Evolutionary conservation across 768 basidiomycete genomes (phyloP).

Genomic region (Mycena sanguinolenta): DNA sequence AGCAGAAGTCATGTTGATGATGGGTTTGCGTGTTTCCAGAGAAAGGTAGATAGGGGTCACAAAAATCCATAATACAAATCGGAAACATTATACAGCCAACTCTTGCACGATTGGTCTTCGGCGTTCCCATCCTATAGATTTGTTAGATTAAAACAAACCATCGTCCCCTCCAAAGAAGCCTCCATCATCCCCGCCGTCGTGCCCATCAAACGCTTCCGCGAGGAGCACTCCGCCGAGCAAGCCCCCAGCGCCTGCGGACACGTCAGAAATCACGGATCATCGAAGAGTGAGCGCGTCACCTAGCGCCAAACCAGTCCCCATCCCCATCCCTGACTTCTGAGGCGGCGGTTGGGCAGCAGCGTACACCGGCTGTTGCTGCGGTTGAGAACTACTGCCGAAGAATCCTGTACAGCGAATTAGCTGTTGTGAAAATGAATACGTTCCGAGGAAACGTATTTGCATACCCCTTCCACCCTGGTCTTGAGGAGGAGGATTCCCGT

Average conservation of each 20-base stretch:
- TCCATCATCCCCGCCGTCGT: slow-evolving; percentile 19
- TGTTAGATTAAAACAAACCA: not conserved
- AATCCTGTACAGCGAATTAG: slow-evolving; percentile 18
- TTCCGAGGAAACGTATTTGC: too few species aligned
- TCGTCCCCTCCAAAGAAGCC: not conserved
- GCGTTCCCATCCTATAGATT: too few species aligned
- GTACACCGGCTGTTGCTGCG: slow-evolving; percentile 37
- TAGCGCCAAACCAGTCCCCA: slow-evolving; percentile 61
- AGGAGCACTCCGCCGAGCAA: slow-evolving; percentile 75
- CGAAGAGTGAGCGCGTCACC: slow-evolving; percentile 49
- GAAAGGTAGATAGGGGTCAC: too few species aligned
- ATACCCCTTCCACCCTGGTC: slow-evolving; percentile 30
- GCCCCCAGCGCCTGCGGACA: slow-evolving; percentile 67
- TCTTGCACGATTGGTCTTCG: too few species aligned
- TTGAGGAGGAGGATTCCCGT: slow-evolving; percentile 40
- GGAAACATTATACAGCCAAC: too few species aligned
- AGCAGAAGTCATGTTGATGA: too few species aligned
- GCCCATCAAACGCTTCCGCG: slow-evolving; percentile 61
- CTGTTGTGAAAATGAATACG: not conserved
- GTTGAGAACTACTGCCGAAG: slow-evolving; percentile 40
- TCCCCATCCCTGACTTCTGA: slow-evolving; percentile 63
- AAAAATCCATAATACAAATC: too few species aligned
- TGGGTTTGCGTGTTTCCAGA: too few species aligned
- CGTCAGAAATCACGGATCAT: slow-evolving; percentile 18
- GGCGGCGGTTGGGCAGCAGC: slow-evolving; percentile 34